These are phyloP conservation scores for Amauroascus verrucosus DNA, from an alignment of 2,329 filamentous ascomycete genomes.

Conservation along the genomic window DNA sequence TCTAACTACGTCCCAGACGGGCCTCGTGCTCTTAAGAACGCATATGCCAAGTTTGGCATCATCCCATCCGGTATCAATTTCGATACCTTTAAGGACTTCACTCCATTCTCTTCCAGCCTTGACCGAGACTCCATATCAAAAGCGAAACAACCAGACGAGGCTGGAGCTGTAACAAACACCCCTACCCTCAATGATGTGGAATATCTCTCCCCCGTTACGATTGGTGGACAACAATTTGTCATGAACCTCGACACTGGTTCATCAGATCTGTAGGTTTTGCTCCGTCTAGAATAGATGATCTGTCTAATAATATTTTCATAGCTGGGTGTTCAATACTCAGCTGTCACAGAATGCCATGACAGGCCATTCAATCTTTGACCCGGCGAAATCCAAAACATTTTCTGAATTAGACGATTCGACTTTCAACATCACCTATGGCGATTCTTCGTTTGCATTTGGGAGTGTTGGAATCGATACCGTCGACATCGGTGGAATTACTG, in stretches of 20 bases:
- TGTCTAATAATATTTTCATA: constrained; percentile 21
- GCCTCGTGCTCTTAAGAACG: constrained; percentile 52
- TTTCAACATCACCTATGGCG: constrained; percentile 56
- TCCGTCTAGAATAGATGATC: neutral
- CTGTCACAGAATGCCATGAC: constrained; percentile 38
- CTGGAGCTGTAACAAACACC: constrained; percentile 53
- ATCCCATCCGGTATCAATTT: constrained; percentile 34
- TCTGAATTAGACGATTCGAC: constrained; percentile 40
- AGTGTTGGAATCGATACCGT: constrained; percentile 58
- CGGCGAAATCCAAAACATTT: constrained; percentile 44
- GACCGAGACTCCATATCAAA: constrained; percentile 22
- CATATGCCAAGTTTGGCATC: constrained; percentile 59
- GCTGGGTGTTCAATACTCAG: constrained; percentile 59
- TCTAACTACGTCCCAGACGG: constrained; percentile 50
- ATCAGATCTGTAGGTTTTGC: constrained; percentile 50
- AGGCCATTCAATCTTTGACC: constrained; percentile 48
- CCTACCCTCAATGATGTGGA: constrained; percentile 57
- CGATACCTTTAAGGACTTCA: constrained; percentile 29
- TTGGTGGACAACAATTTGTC: constrained; percentile 58
- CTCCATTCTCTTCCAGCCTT: constrained; percentile 21
- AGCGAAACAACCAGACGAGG: constrained; percentile 22
- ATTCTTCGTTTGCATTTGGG: constrained; percentile 53
- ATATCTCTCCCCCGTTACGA: constrained; percentile 58
- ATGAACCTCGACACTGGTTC: constrained; percentile 70
- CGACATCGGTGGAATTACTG: constrained; percentile 50